Evolutionary conservation across 176 grass and related monocot species (phyloP).

Genomic region (Guadua angustifolia): DNA sequence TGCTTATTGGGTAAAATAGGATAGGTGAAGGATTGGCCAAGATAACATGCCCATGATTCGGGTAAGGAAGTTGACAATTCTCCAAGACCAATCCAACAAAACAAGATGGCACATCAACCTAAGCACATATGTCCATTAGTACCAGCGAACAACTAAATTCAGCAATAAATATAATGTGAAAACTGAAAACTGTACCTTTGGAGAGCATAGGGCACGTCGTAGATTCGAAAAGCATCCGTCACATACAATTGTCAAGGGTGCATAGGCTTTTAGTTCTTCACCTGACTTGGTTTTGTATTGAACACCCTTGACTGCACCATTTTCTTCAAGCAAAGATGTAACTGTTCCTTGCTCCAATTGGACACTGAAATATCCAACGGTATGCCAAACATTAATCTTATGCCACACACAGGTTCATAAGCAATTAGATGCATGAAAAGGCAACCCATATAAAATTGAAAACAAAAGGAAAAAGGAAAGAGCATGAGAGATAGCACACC

Average conservation of each 20-base stretch:
- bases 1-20: slow-evolving; percentile 96
- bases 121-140: slow-evolving; percentile 40
- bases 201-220: slow-evolving; percentile 75
- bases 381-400: slow-evolving; percentile 19
- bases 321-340: slow-evolving; percentile 89
- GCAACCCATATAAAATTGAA: background rate
- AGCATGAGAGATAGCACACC: background rate
- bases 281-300: slow-evolving; percentile 85
- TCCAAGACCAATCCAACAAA: slow-evolving; percentile 96
- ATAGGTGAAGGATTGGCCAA: slow-evolving; percentile 98
- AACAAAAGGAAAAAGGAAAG: background rate
- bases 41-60: slow-evolving; percentile 94
- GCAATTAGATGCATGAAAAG: background rate
- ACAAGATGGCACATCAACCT: slow-evolving; percentile 97
- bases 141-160: background rate
- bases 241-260: slow-evolving; percentile 92
- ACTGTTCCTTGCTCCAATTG: slow-evolving; percentile 94
- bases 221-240: slow-evolving; percentile 99
- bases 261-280: slow-evolving; percentile 77
- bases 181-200: slow-evolving; percentile 63
- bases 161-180: slow-evolving; percentile 28
- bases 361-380: slow-evolving; percentile 58
- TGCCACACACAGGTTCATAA: slow-evolving; percentile 2
- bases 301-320: slow-evolving; percentile 83
- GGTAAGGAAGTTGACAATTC: slow-evolving; percentile 85